Conservation (phyloP, 2,329 filamentous ascomycete species). For the Aspergillus hortae region DNA sequence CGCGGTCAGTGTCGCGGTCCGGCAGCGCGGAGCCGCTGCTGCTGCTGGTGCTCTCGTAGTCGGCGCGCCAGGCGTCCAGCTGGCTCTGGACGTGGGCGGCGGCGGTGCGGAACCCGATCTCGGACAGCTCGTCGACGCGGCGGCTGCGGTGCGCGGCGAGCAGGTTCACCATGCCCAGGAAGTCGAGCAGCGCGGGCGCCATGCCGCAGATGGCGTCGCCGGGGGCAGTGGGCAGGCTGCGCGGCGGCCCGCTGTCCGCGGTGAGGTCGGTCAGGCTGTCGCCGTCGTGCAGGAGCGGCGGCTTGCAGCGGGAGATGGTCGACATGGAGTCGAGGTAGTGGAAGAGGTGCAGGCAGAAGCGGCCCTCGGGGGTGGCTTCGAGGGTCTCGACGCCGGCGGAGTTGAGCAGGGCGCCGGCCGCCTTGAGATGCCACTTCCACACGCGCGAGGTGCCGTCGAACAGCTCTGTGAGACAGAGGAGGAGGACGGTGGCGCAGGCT, state of each 20-base stretch:
- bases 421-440: conserved; percentile 44
- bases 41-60: conserved; percentile 19
- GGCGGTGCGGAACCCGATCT: conserved; percentile 30
- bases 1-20: conserved; percentile 27
- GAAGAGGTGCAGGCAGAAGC: conserved; percentile 41
- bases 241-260: neutral
- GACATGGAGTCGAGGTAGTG: conserved; percentile 30
- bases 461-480: conserved; percentile 44
- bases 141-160: conserved; percentile 26
- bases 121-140: conserved; percentile 25
- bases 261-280: conserved; percentile 18
- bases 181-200: conserved; percentile 19
- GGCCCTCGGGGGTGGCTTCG: conserved; percentile 22
- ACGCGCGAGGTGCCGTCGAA: conserved; percentile 42
- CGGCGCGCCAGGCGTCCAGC: conserved; percentile 36
- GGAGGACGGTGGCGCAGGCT: conserved; percentile 39
- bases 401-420: conserved; percentile 38
- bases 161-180: conserved; percentile 25
- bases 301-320: conserved; percentile 28
- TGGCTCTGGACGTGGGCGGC: conserved; percentile 32
- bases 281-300: conserved; percentile 18
- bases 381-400: conserved; percentile 28
- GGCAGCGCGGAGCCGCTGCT: conserved; percentile 9
- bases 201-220: conserved; percentile 19
- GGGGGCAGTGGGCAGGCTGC: neutral